phyloP scores from a whole-genome alignment of 1,284 basidiomycete species.

The Mycosarcoma mackinlayi region DNA sequence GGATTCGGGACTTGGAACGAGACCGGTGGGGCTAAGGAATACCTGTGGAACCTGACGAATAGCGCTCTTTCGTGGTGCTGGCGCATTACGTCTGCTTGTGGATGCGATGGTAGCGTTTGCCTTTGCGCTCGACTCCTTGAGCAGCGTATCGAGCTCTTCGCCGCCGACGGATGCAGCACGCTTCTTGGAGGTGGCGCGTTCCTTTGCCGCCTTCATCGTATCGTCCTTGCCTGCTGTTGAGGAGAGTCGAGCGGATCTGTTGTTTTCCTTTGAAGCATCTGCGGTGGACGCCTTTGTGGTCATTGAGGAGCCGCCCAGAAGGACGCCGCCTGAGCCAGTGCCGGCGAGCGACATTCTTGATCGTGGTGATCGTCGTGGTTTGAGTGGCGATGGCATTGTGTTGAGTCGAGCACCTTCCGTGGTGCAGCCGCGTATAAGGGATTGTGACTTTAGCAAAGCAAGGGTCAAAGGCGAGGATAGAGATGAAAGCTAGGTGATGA shows the following conservation, averaged over 20 bases:
- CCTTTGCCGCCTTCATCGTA: slow-evolving; percentile 37
- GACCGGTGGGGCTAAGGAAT: slow-evolving; percentile 58
- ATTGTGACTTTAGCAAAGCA: slow-evolving; percentile 3
- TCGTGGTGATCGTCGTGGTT: slow-evolving; percentile 45
- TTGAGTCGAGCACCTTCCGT: not conserved
- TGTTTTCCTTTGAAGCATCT: slow-evolving; percentile 41
- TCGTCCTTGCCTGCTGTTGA: slow-evolving; percentile 31
- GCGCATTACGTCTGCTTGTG: slow-evolving; percentile 48
- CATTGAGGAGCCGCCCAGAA: slow-evolving; percentile 46
- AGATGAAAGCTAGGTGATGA: not conserved
- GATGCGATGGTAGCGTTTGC: slow-evolving; percentile 20
- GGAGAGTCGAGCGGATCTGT: slow-evolving; percentile 27
- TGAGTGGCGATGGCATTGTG: slow-evolving; percentile 47
- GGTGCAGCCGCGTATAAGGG: not conserved
- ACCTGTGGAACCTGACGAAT: slow-evolving; percentile 58
- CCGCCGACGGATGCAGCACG: slow-evolving; percentile 47
- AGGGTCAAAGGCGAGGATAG: no score
- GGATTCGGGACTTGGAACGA: slow-evolving; percentile 53
- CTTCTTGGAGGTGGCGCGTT: slow-evolving; percentile 37
- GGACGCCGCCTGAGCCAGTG: slow-evolving; percentile 40
- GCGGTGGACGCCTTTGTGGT: slow-evolving; percentile 26
- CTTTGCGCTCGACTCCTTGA: slow-evolving; percentile 35
- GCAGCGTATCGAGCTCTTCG: slow-evolving; percentile 37
- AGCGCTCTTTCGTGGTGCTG: slow-evolving; percentile 57
- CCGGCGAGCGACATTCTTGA: slow-evolving; percentile 44